phyloP scores from a whole-genome alignment of 1,284 basidiomycete genomes.

The Takashimella tepidaria region DNA sequence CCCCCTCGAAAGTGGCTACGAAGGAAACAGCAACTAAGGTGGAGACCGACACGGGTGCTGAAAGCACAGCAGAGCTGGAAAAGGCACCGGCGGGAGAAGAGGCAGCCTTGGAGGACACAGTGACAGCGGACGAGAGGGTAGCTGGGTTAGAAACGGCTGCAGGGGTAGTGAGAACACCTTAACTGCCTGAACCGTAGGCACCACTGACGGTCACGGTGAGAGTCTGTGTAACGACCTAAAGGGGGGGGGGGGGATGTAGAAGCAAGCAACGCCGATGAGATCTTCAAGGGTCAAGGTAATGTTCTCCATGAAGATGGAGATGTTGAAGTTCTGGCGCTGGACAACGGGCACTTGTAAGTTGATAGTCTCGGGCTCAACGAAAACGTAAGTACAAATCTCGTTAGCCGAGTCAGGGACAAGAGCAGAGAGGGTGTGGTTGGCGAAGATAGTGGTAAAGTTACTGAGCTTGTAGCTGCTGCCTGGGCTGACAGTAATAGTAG shows the following conservation, averaged over 20 bases:
- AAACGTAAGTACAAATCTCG: not conserved
- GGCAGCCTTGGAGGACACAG: constrained; percentile 38
- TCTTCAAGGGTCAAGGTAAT: constrained; percentile 4
- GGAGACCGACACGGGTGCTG: not conserved
- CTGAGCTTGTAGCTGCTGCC: constrained; percentile 7
- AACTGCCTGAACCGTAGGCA: not conserved
- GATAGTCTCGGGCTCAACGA: not conserved
- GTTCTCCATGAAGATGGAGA: not conserved
- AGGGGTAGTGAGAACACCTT: not conserved
- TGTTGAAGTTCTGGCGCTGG: not conserved
- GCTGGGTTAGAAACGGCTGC: not conserved
- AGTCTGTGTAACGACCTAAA: not conserved
- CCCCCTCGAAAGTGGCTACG: not conserved
- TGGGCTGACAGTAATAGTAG: not conserved
- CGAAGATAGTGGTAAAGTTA: constrained; percentile 16
- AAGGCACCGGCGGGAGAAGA: constrained; percentile 45
- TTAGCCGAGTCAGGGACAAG: not conserved
- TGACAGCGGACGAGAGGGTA: constrained; percentile 36
- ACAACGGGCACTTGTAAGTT: not conserved
- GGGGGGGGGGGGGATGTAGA: constrained; percentile 68
- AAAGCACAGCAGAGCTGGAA: not conserved
- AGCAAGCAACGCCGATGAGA: constrained; percentile 50
- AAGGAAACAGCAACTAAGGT: not conserved
- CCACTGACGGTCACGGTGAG: not conserved
- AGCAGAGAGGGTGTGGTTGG: constrained; percentile 4